Conservation (phyloP, 2,329 filamentous ascomycete species). For the Ascochyta pisi region DNA sequence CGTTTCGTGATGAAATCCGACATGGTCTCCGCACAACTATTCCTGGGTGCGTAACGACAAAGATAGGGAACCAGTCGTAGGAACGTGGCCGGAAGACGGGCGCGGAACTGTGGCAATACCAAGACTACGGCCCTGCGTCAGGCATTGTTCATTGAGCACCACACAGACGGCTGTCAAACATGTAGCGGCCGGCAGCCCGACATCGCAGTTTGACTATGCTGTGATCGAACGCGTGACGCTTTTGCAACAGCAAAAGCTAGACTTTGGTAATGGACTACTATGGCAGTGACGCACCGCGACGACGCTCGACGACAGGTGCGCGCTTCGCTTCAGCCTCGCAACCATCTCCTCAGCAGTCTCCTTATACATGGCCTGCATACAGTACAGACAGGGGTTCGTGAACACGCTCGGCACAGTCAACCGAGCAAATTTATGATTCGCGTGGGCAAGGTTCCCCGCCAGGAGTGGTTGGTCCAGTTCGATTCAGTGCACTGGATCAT, state of each 20-base stretch:
- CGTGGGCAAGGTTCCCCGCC: neutral
- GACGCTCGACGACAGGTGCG: neutral
- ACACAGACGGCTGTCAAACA: neutral
- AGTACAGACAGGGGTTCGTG: neutral
- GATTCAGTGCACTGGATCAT: too few relatives aligned
- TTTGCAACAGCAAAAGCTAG: neutral
- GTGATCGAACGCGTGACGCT: neutral
- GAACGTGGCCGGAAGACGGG: neutral
- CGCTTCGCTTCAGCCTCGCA: neutral
- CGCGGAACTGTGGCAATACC: neutral
- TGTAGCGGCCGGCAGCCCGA: neutral
- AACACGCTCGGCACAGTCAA: neutral
- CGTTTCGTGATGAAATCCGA: neutral
- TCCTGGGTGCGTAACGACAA: neutral
- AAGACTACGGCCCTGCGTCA: neutral
- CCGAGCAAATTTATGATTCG: slow-evolving; percentile 2
- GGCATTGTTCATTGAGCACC: neutral
- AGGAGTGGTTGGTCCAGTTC: neutral
- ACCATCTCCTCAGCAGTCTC: neutral
- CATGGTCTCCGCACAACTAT: neutral
- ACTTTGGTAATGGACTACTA: neutral
- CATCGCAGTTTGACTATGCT: neutral
- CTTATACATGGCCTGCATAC: neutral
- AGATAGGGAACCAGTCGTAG: neutral
- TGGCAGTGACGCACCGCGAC: neutral